These are phyloP conservation scores for Salix brachista DNA, from an alignment of 345 rosid species.

Conservation along the genomic window DNA sequence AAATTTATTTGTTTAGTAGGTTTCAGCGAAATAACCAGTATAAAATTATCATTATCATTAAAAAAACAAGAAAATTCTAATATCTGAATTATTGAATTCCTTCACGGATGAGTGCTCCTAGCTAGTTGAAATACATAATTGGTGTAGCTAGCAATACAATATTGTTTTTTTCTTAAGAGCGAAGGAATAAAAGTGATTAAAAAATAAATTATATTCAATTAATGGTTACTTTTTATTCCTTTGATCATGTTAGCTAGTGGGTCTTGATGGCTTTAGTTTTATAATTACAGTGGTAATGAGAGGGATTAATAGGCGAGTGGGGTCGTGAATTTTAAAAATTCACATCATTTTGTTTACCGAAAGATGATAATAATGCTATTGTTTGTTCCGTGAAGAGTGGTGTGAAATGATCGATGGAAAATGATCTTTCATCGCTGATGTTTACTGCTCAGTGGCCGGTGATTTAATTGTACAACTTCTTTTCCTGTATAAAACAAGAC, in stretches of 20 bases:
- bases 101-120: too few relatives aligned
- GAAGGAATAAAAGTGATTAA: not conserved
- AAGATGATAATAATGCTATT: not conserved
- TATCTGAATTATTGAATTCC: too few relatives aligned
- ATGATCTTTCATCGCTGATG: not conserved
- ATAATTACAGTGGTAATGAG: not conserved
- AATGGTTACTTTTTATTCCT: not conserved
- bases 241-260: not conserved
- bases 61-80: too few relatives aligned
- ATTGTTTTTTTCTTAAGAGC: too few relatives aligned
- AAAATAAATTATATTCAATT: not conserved
- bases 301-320: not conserved
- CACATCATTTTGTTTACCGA: constrained; percentile 8
- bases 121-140: too few relatives aligned
- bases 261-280: not conserved
- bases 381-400: constrained; percentile 8
- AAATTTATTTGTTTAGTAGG: too few relatives aligned
- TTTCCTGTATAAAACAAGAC: too few relatives aligned
- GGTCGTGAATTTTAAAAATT: not conserved
- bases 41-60: too few relatives aligned
- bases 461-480: too few relatives aligned
- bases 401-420: not conserved
- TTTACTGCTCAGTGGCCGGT: too few relatives aligned
- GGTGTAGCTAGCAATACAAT: too few relatives aligned
- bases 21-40: too few relatives aligned